Evolutionary conservation across 208 protist genomes (phyloP).

Genomic region (Crithidia sp.): DNA sequence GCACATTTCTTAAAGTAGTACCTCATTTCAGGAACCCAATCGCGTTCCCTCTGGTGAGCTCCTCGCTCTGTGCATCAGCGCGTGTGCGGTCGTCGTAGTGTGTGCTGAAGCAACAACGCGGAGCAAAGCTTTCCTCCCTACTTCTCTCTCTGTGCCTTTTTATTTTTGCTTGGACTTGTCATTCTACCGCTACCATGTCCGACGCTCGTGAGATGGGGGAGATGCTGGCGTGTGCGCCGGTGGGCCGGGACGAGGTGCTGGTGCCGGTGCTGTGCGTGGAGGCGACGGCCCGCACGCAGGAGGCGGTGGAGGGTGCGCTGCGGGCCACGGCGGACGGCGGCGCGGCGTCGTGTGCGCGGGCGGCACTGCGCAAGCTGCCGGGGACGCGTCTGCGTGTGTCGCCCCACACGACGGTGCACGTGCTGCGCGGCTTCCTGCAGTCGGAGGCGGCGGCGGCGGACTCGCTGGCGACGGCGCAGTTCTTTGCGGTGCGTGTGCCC

Average conservation of each 20-base stretch:
- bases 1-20: neutral
- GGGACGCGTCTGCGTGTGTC: constrained; percentile 24
- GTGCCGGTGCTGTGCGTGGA: constrained; percentile 25
- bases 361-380: constrained; percentile 19
- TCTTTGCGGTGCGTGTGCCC: constrained; percentile 22
- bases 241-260: constrained; percentile 1
- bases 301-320: constrained; percentile 8
- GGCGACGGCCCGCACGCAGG: constrained; percentile 12
- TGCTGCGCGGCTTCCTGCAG: constrained; percentile 20
- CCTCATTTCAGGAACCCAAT: no score
- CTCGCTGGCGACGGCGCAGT: constrained; percentile 22
- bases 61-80: no score
- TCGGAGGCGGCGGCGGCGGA: neutral
- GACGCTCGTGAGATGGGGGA: constrained; percentile 20
- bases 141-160: no score
- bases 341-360: neutral
- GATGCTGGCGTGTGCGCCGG: constrained; percentile 21
- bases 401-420: constrained; percentile 27
- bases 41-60: no score
- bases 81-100: no score
- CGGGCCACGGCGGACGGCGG: neutral
- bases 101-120: no score
- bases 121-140: no score
- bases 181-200: neutral
- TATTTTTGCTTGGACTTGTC: no score